Evolutionary conservation across 352 stramenopile genomes (phyloP), one percentile per base, ranked within the genome.

Genomic region (Globisporangium barbulae): DNA sequence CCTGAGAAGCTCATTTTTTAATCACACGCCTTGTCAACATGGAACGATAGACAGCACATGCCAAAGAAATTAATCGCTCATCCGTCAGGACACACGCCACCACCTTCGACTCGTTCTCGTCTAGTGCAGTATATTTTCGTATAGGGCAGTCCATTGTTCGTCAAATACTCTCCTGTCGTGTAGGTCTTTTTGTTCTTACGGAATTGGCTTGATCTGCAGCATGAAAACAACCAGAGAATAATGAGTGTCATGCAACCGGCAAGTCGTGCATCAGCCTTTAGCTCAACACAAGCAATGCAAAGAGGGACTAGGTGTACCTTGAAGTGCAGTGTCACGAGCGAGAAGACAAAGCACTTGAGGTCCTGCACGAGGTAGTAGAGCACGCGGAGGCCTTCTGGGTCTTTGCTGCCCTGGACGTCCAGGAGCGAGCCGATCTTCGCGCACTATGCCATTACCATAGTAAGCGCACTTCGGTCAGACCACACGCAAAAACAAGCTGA

Each of bases 301-400:
- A 31, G 10, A 35, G 31, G 22, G 1, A 0, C 33, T 63, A 57
- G 41, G 66, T 59, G 53, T 65, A 94, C 87, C 83, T 95, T 99
- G 78, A 99, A 99, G 81, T 99, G 96, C 33, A 98, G 72, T 17
- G 84, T 94, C 69, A 99, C 98, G 53, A 99, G 85, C 41, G 89
- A 98, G 63, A 99, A 97, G 17, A 99, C 89, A 28, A 99, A 72
- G 68, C 93, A 98, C 71, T 98, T 98, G 53, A 99, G 79, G 74
- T 99, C 97, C 74, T 99, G 96, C 28, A 98, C 91, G 33, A 99
- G 79, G 76, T 98, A 99, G 77, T 99, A 99, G 60, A 99, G 96
- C 54, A 93, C 84, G 21, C 86, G 76, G 22, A 99, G 79, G 28
- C 96, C 96, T 60, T 98, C 91, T 0, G 96, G 96, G 73, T 99